phyloP scores from a whole-genome alignment of 129 eudicot genomes.

The Logfia minima region DNA sequence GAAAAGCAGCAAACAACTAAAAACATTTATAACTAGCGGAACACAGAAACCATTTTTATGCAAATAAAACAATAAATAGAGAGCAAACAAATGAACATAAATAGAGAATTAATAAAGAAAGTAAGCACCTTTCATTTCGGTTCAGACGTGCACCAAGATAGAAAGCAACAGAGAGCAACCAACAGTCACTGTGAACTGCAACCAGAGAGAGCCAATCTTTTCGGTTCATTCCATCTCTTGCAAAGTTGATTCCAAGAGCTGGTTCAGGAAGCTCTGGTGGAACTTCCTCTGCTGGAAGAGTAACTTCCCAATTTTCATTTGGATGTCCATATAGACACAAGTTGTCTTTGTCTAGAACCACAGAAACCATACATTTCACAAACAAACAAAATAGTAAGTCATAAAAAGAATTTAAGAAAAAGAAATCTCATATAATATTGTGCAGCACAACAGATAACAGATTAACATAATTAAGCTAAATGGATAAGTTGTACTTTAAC shows the following conservation, averaged over 20 bases:
- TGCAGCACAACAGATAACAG: not conserved
- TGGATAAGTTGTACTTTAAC: not conserved
- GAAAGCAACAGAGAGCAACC: slow-evolving; percentile 91
- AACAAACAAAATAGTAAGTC: not conserved
- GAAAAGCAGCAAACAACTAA: not conserved
- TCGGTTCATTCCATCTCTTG: slow-evolving; percentile 76
- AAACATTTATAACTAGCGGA: not conserved
- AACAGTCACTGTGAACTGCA: slow-evolving; percentile 90
- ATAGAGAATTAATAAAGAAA: not conserved
- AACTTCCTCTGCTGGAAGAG: slow-evolving; percentile 83
- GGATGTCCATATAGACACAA: slow-evolving; percentile 89
- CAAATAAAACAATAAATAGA: not conserved
- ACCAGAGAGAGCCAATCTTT: slow-evolving; percentile 86
- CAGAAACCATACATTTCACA: not conserved
- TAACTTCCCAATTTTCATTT: slow-evolving; percentile 84
- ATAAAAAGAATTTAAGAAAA: not conserved
- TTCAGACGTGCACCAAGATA: slow-evolving; percentile 77
- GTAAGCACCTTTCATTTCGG: slow-evolving; percentile 65
- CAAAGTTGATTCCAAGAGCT: slow-evolving; percentile 86
- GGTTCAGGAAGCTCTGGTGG: slow-evolving; percentile 97
- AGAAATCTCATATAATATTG: not conserved
- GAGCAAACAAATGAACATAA: not conserved
- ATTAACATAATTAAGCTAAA: not conserved
- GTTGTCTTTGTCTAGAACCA: slow-evolving; percentile 70
- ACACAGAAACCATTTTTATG: not conserved